Evolutionary conservation across 2,329 filamentous ascomycete genomes (phyloP), one percentile per base, ranked within the genome.

Genomic region (Blastomyces percursus): DNA sequence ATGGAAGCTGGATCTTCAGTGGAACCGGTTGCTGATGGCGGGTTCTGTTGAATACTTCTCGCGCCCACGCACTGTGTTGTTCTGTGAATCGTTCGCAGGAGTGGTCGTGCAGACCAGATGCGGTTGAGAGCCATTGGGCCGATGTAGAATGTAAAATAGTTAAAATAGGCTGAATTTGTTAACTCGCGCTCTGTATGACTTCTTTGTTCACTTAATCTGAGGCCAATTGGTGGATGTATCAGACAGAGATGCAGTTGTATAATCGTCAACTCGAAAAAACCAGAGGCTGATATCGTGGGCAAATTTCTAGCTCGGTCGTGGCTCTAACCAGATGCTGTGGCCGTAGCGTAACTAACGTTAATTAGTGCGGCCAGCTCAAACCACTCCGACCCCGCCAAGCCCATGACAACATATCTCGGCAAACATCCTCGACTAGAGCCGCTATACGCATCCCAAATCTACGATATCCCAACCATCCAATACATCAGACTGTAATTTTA

Each of bases 1-100:
- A 88, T 79, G 1, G 69, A 69, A 57, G 76, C 69, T 42, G 64
- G 61, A 63, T 65, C 64, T 19, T 56, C 60, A 21, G 65, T 46
- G 8, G 67, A 66, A 19, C 66, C 27, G 8, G 67, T 69, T 14
- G 69, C 59, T n/a, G 69, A 70, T 35, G 72, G 19, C 19, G 40
- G n/a, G 6, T 11, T 1, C 21, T 9, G 35, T 59, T 16, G 54
- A 59, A 27, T 56, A 40, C 19, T 40, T 40, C 51, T 61, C 11
- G 21, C 12, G 16, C 27, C 56, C 42, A 30, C 59, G 46, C 61
- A 42, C 50, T 38, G 30, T 40, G 56, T 61, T 24, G 3, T 67
- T 56, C 54, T 65, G 62, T 55, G 60, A 55, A 21, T 61, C 61
- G 4, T 69, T 64, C 56, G 68, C 66, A 55, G 64, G 60, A 48